Percentiles rank a stretch among this genome's conserved stretches.
Evolutionary conservation across 345 rosid species (phyloP).

Genomic region (Syzygium jambos): DNA sequence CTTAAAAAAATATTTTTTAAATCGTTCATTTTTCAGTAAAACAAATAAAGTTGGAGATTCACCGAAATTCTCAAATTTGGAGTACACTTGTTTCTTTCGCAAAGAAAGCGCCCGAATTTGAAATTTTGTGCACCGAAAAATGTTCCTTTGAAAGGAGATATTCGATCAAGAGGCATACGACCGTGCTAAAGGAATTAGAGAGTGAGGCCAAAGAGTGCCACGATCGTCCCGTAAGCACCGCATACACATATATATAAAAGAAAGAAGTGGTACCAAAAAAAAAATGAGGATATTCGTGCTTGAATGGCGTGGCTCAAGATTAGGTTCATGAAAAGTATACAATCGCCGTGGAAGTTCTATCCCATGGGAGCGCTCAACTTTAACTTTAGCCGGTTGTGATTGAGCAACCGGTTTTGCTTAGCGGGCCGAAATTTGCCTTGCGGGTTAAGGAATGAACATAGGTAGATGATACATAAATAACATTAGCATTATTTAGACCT

Average conservation of each 20-base stretch:
- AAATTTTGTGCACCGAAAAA: neutral
- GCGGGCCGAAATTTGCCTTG: neutral
- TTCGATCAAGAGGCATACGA: neutral
- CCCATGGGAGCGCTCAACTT: neutral
- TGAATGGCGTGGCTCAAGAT: rapidly evolving
- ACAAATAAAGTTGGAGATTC: rapidly evolving
- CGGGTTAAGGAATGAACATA: neutral
- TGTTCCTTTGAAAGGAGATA: neutral
- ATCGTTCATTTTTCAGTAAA: no score
- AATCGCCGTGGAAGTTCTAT: neutral
- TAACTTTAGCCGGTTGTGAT: neutral
- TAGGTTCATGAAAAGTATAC: neutral
- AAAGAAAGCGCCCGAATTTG: neutral
- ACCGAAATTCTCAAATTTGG: neutral
- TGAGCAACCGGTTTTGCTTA: neutral
- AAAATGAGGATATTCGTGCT: neutral
- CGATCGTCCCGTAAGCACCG: no score
- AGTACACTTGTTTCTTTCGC: neutral
- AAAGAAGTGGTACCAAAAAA: no score
- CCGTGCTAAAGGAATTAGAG: no score
- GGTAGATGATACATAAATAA: neutral
- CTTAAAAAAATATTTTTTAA: no score
- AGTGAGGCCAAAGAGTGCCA: no score
- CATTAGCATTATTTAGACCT: no score
- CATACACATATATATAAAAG: no score